Conservation (phyloP, 257 asterid species). For the Linderniella brevidens region DNA sequence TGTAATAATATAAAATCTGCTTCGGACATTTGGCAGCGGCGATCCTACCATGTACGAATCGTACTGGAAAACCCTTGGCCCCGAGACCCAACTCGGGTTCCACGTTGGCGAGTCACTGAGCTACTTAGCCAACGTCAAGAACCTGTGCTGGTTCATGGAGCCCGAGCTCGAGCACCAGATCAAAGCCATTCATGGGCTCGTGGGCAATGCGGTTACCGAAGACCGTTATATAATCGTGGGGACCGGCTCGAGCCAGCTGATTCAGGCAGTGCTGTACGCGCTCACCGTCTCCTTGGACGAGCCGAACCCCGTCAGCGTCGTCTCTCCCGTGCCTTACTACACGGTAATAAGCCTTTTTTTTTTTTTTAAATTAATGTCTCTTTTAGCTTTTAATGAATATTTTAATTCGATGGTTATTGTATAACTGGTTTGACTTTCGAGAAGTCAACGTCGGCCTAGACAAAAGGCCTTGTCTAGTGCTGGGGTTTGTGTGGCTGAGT, state of each 20-base stretch:
- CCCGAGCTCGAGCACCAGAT: constrained; percentile 54
- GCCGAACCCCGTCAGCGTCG: constrained; percentile 40
- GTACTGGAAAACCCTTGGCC: constrained; percentile 19
- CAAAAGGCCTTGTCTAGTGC: constrained; percentile 18
- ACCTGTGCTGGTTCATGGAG: constrained; percentile 74
- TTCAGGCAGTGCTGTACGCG: constrained; percentile 57
- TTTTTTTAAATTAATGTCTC: neutral
- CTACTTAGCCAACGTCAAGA: constrained; percentile 30
- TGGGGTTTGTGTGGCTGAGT: constrained; percentile 17
- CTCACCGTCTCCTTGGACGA: constrained; percentile 23
- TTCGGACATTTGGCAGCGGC: constrained; percentile 16
- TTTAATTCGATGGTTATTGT: neutral
- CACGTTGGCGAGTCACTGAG: constrained; percentile 43
- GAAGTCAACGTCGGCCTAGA: constrained; percentile 14
- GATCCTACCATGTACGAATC: constrained; percentile 34
- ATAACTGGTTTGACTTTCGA: neutral
- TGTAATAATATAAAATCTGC: too few species aligned
- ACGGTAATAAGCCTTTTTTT: constrained; percentile 28
- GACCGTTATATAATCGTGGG: constrained; percentile 44
- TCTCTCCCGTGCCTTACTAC: constrained; percentile 64
- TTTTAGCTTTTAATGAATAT: neutral
- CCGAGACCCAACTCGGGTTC: constrained; percentile 9
- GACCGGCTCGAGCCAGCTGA: constrained; percentile 79
- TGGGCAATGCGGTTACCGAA: constrained; percentile 49
- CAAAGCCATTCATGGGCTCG: constrained; percentile 28